Percentiles rank a stretch among this genome's conserved stretches.
phyloP scores from a whole-genome alignment of 2,329 filamentous ascomycete genomes.

The Pseudogymnoascus sp. region DNA sequence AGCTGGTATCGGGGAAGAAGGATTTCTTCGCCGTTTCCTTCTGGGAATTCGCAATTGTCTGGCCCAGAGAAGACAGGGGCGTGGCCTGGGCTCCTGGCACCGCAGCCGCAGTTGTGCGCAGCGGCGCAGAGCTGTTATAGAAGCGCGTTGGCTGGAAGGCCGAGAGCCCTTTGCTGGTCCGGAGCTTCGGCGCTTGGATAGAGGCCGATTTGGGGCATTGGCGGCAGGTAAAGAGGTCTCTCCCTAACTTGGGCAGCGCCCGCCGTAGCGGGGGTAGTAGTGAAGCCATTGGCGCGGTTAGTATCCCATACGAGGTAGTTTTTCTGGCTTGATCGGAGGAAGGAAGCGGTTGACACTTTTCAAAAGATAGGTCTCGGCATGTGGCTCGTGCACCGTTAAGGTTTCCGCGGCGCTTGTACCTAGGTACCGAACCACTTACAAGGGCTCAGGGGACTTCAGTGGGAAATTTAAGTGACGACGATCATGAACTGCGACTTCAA shows the following conservation, averaged over 20 bases:
- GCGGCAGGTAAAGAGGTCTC: conserved; percentile 26
- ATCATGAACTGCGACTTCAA: background rate
- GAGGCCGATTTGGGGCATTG: conserved; percentile 19
- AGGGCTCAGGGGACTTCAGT: background rate
- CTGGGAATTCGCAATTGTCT: conserved; percentile 17
- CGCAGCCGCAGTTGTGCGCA: conserved; percentile 10
- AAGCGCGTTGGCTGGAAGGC: conserved; percentile 20
- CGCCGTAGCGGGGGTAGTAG: conserved; percentile 23
- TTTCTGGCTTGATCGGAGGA: background rate
- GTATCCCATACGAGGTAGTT: conserved; percentile 1
- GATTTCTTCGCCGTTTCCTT: conserved; percentile 11
- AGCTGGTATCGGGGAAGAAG: conserved; percentile 46
- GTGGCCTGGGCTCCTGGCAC: conserved; percentile 11
- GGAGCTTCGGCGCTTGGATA: background rate
- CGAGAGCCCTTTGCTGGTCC: background rate
- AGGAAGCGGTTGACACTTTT: background rate
- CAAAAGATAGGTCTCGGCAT: background rate
- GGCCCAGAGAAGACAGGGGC: conserved; percentile 19
- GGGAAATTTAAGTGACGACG: conserved; percentile 5
- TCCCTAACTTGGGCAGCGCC: conserved; percentile 21
- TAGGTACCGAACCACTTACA: conserved; percentile 2
- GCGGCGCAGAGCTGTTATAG: conserved; percentile 21
- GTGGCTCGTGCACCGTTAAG: conserved; percentile 1
- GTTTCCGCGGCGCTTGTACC: conserved; percentile 7
- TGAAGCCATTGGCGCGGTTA: conserved; percentile 24